Evolutionary conservation across 805 yeast species (phyloP).

Genomic region (Lipomyces spencermartinsiae): DNA sequence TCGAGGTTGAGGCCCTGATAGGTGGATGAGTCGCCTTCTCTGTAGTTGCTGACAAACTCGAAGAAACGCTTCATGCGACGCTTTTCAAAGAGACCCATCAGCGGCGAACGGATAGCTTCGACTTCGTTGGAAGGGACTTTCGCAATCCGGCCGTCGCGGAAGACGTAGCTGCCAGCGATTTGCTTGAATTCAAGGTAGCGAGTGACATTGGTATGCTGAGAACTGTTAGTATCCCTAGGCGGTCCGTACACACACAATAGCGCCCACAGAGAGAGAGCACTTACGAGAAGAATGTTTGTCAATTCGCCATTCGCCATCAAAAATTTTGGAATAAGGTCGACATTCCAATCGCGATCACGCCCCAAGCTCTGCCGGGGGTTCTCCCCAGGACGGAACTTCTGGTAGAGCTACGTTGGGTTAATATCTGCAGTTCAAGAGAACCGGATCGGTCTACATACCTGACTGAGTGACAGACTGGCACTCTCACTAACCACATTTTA

Average conservation of each 20-base stretch:
- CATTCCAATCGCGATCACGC: constrained; percentile 96
- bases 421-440: background rate
- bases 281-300: constrained; percentile 80
- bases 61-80: constrained; percentile 91
- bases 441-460: constrained; percentile 44
- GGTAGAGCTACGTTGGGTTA: constrained; percentile 57
- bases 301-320: constrained; percentile 97
- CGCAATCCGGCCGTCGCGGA: constrained; percentile 85
- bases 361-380: constrained; percentile 73
- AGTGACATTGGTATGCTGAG: constrained; percentile 86
- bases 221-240: no score
- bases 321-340: constrained; percentile 94
- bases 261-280: no score
- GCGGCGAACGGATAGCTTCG: constrained; percentile 89
- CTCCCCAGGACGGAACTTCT: constrained; percentile 82
- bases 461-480: constrained; percentile 78
- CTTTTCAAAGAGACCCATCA: constrained; percentile 96
- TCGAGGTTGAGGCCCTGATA: constrained; percentile 84
- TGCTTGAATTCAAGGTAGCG: constrained; percentile 95
- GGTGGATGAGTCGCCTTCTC: constrained; percentile 77
- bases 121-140: constrained; percentile 92
- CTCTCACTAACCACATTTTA: constrained; percentile 56
- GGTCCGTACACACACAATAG: no score
- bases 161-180: constrained; percentile 94
- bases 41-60: constrained; percentile 82